These are phyloP conservation scores for Tulasnella sp. DNA, from an alignment of 768 basidiomycete genomes.

Conservation along the genomic window DNA sequence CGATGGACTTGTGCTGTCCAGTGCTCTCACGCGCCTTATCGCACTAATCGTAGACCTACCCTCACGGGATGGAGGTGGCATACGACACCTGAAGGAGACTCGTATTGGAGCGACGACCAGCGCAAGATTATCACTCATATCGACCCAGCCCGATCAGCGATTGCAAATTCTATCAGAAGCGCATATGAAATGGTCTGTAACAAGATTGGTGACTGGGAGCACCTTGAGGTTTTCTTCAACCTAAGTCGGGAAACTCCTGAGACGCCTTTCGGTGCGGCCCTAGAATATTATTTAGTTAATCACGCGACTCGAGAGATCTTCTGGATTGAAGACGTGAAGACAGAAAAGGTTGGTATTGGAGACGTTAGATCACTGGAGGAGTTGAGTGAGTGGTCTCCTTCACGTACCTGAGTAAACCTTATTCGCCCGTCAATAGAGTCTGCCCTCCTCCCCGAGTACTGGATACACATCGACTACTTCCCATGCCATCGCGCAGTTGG, in stretches of 20 bases:
- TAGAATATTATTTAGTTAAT: not conserved
- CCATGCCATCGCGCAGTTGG: not conserved
- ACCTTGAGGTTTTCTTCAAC: not conserved
- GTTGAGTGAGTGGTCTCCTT: not conserved
- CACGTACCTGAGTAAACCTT: not conserved
- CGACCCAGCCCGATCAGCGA: not conserved
- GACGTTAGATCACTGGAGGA: not conserved
- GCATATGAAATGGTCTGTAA: not conserved
- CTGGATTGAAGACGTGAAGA: slow-evolving; percentile 1
- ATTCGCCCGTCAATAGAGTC: not conserved
- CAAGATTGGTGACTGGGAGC: not conserved
- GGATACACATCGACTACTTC: slow-evolving; percentile 10
- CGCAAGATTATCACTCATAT: not conserved
- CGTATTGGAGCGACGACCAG: not conserved
- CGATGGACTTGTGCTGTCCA: not conserved
- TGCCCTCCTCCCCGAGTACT: slow-evolving; percentile 1
- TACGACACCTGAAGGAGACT: not conserved
- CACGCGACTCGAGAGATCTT: not conserved
- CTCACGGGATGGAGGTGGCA: not conserved
- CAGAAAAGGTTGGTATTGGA: not conserved
- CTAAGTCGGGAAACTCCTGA: not conserved
- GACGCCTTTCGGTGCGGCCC: not conserved
- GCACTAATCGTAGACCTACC: not conserved
- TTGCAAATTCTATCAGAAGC: not conserved
- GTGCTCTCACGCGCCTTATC: not conserved